Evolutionary conservation across 495 filamentous ascomycete species (phyloP), one percentile per base, ranked within the genome.

Genomic region (Rostrohypoxylon terebratum): DNA sequence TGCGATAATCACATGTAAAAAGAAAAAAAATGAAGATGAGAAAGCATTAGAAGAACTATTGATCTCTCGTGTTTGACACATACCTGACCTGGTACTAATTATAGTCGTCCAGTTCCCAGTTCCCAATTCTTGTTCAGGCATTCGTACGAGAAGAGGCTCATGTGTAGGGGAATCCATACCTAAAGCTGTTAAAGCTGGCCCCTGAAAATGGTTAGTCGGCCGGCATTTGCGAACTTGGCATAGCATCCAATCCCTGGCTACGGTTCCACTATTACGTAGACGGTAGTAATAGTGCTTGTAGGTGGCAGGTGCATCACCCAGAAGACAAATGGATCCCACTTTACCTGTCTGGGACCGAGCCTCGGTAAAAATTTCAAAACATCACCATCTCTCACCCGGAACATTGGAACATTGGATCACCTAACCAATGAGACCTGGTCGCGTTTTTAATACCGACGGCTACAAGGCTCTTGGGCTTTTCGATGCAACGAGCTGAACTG

Each of bases 361-460:
- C 74, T 77, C 74, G 74, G 74, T 69, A 71, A 73, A 73, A 74
- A 68, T 10, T 58, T 25, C 53, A 21, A 40, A 54, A 63, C 33
- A 54, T 54, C 13, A n/a, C 33, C 23, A 42, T 40, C 34, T 38
- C 31, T 57, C 11, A 38, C 38, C 42, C 23, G 45, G 47, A 50
- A 69, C 63, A 58, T 36, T 21, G 45, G 47, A 50, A 69, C 63
- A 58, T 36, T 21, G 7, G 8, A 8, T 51, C 44, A 8, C 13
- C 23, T 48, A 48, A 63, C 45, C 44, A 63, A 63, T 63, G 14
- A 42, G 18, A 42, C 36, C 4, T 20, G 18, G 40, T 63, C 47
- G 16, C 25, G 25, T 33, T n/a, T n/a, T 48, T n/a, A 48, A 62
- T 50, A 18, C 59, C 33, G 44, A 16, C 59, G 59, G 59, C 59